phyloP scores from a whole-genome alignment of 345 rosid species.

The Hibiscus mutabilis region DNA sequence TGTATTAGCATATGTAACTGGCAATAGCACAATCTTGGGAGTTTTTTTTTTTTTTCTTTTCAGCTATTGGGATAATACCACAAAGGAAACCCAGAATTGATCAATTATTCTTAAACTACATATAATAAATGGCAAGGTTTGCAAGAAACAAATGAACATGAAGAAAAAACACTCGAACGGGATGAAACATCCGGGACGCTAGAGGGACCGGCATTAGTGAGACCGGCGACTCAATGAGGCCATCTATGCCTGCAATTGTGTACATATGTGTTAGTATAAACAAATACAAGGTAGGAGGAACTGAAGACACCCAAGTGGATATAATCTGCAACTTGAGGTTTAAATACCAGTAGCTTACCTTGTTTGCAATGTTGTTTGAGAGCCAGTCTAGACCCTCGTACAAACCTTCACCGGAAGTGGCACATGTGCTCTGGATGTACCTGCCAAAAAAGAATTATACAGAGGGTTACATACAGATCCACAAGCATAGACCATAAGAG shows the following conservation, averaged over 20 bases:
- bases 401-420: constrained; percentile 93
- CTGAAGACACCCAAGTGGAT: background rate
- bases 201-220: constrained; percentile 7
- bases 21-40: background rate
- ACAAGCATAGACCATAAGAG: background rate
- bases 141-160: constrained; percentile 16
- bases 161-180: background rate
- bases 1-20: too few relatives aligned
- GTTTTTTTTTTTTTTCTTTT: background rate
- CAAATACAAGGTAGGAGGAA: background rate
- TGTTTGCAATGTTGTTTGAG: constrained; percentile 89
- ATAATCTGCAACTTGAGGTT: background rate
- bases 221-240: constrained; percentile 9
- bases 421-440: constrained; percentile 98
- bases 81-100: constrained; percentile 4
- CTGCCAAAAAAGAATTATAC: constrained; percentile 24
- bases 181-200: constrained; percentile 8
- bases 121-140: constrained; percentile 22
- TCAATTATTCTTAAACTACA: constrained; percentile 34
- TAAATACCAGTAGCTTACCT: constrained; percentile 33
- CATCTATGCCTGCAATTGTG: constrained; percentile 37
- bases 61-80: constrained; percentile 16
- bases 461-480: background rate
- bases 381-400: constrained; percentile 97
- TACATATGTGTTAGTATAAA: background rate